Evolutionary conservation across 805 yeast species (phyloP).

Genomic region (Zygotorulaspora chibaensis): DNA sequence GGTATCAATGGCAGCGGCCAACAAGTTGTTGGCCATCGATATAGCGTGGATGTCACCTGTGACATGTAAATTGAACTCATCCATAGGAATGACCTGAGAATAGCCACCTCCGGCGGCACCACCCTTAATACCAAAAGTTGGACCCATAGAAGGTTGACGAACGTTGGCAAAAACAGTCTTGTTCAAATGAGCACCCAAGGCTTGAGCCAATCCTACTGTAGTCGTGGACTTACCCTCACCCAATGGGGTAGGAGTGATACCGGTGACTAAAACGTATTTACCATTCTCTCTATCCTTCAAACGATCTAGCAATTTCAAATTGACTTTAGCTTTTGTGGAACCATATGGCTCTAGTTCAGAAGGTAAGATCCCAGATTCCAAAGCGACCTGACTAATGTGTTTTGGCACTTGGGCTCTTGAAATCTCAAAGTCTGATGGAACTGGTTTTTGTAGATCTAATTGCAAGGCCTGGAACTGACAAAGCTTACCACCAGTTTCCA

Average conservation of each 20-base stretch:
- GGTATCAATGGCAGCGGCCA: constrained; percentile 84
- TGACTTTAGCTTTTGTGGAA: constrained; percentile 71
- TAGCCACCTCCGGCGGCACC: constrained; percentile 93
- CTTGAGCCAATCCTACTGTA: constrained; percentile 78
- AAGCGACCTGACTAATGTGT: constrained; percentile 61
- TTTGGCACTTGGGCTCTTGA: constrained; percentile 74
- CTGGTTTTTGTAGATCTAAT: constrained; percentile 56
- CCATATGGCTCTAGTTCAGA: constrained; percentile 73
- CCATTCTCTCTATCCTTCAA: constrained; percentile 58
- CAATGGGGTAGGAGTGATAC: constrained; percentile 81
- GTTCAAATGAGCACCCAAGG: constrained; percentile 69
- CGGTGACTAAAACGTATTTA: constrained; percentile 71
- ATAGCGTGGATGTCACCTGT: constrained; percentile 87
- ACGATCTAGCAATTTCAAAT: constrained; percentile 58
- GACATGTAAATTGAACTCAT: constrained; percentile 79
- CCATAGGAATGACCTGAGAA: constrained; percentile 86
- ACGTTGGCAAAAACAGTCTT: constrained; percentile 73
- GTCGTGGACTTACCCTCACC: constrained; percentile 87
- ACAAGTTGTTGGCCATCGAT: constrained; percentile 72
- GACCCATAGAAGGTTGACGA: constrained; percentile 87
- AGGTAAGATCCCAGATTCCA: constrained; percentile 62
- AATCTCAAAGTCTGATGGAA: constrained; percentile 76
- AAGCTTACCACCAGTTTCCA: constrained; percentile 23
- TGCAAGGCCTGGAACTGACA: constrained; percentile 47
- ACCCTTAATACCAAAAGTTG: constrained; percentile 83